Base-by-base conservation (phyloP, 2,329 filamentous ascomycete genomes). In the Aspergillus chevalieri region DNA sequence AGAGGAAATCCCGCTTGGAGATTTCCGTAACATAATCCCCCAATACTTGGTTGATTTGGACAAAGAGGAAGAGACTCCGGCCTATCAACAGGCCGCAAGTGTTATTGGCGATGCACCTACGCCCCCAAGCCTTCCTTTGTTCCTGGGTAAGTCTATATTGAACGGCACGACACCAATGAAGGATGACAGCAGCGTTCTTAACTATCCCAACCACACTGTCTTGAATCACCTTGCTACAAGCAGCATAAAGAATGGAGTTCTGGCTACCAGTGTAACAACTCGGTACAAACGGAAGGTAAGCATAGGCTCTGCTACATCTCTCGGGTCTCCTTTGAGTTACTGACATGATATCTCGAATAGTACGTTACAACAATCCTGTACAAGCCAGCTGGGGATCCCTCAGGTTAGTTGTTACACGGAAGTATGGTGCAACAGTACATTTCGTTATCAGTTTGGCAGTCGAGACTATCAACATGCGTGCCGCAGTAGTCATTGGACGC, bases 301-400 rank as follows among this genome's bases (percentile, higher is more conserved):
- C 15, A 5, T 3, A 41, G 10, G 15, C 17, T 19, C 17, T 17
- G 19, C 17, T 19, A 52, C 33, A 15, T 47, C 14, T 19, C 38
- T 50, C 9, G 10, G 34, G 45, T 42, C 43, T 50, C 47, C 1
- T 7, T 44, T 19, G 21, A 39, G 38, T 6, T 6, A 3, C 14
- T 28, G 8, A 46, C 3, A 3, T 7, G 12, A 30, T 14, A 24
- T 19, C 15, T 42, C 22, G 21, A 46, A 21, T 61, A 96, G 92
- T 97, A 97, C 71, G 87, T 97, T 33, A 97, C 92, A 3, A 96
- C 91, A 2, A 95, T 97, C 66, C 86, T 97, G 76, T 97, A 97
- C 74, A 97, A 96, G 76, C 90, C 89, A 15, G 89, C 90, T 17
- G 77, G 64, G 26, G 62, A 71, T 52, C 64, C 67, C 39, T 61